Percentiles rank a stretch among this genome's conserved stretches.
These are phyloP conservation scores for Nicotiana tomentosiformis DNA, from an alignment of 257 asterid species.

Conservation along the genomic window DNA sequence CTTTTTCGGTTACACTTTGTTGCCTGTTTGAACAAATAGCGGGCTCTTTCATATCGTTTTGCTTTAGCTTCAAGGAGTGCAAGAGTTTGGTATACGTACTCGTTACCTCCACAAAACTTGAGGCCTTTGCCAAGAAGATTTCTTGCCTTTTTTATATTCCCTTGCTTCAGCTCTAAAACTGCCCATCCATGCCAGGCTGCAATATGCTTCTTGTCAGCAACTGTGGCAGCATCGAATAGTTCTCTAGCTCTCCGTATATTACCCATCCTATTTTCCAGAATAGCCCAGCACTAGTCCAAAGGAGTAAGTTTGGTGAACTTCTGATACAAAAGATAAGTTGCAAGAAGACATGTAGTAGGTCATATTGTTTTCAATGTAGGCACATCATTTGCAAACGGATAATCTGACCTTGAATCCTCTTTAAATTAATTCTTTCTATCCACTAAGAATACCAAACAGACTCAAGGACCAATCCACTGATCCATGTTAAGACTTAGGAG, in stretches of 20 bases:
- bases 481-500: not conserved
- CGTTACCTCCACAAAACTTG: slow-evolving; percentile 85
- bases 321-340: not conserved
- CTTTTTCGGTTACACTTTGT: slow-evolving; percentile 83
- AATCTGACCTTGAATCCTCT: not conserved
- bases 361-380: not conserved
- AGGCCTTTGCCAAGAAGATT: slow-evolving; percentile 87
- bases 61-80: slow-evolving; percentile 91
- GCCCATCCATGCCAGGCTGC: slow-evolving; percentile 99
- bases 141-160: slow-evolving; percentile 78
- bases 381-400: not conserved
- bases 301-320: slow-evolving; percentile 18
- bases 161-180: slow-evolving; percentile 78
- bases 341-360: slow-evolving; percentile 7
- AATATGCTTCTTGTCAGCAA: slow-evolving; percentile 82
- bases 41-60: slow-evolving; percentile 70
- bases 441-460: not conserved
- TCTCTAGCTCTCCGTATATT: slow-evolving; percentile 77
- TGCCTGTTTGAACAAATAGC: slow-evolving; percentile 82
- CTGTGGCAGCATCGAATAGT: slow-evolving; percentile 90
- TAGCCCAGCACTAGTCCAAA: slow-evolving; percentile 86
- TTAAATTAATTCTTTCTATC: not conserved
- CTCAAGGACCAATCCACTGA: not conserved
- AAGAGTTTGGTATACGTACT: slow-evolving; percentile 85
- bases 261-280: slow-evolving; percentile 82